Evolutionary conservation across 805 yeast species (phyloP), one percentile per base, ranked within the genome.

Genomic region (Pichia eremophila): DNA sequence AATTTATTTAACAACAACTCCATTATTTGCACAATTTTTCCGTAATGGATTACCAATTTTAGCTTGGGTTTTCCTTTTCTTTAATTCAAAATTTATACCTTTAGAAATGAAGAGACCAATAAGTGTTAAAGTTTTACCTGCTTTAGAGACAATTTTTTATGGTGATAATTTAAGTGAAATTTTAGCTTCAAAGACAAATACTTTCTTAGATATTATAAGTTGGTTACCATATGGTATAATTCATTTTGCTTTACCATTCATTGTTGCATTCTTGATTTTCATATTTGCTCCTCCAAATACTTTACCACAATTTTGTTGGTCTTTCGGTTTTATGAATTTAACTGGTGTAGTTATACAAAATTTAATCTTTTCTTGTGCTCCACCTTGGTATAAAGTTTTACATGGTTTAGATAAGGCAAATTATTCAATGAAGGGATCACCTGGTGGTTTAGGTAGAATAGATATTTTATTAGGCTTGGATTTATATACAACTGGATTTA

Each of bases 181-280:
- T 19, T 72, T 90, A 57, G 95, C 97, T 1, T 78, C 91, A 8
- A 71, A 81, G 17, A 81, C 84, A 19, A 77, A 73, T 49, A 66
- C 85, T 1, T 58, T 80, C 8, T 69, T 87, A 44, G 98, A 91
- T 61, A 69, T 91, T 9, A 56, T 88, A 39, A 96, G 96, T 8
- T 91, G 97, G 97, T 62, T 93, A 35, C 98, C 99, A 2, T 91
- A 91, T 62, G 99, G 99, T 2, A 62, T 93, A 14, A 71, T 86
- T 49, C 99, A 91, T 68, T 91, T 86, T 59, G 79, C 85, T n/a
- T 77, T 87, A 14, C 98, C 99, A 4, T 88, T 90, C 60, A 78
- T 91, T 6, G 85, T 86, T 39, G 91, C 97, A 0, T 77, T 72
- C 2, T 61, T 89, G 45, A 66, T 87, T 43, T 91, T 88, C 58